Conservation (phyloP, 306 rosid species). For the Quercus wislizeni region DNA sequence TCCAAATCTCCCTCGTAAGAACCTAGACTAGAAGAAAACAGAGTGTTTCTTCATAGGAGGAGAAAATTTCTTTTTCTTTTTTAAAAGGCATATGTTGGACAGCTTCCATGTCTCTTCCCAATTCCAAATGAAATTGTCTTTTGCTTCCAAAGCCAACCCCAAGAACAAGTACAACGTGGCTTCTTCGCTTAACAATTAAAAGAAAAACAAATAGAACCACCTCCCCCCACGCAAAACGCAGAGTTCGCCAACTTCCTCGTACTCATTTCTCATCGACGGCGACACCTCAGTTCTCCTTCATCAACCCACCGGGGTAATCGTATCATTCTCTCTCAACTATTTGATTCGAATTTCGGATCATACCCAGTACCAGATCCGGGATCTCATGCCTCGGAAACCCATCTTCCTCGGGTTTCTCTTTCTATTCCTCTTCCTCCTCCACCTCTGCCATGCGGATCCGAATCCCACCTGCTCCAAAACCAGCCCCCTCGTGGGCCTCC, state of each 20-base stretch:
- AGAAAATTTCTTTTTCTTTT: background rate
- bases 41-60: background rate
- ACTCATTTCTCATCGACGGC: conserved; percentile 24
- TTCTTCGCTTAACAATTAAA: background rate
- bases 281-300: conserved; percentile 20
- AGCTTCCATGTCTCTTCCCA: background rate
- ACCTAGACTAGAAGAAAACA: no score
- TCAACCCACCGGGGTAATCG: conserved; percentile 9
- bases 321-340: background rate
- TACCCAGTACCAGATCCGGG: conserved; percentile 22
- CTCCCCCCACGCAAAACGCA: background rate
- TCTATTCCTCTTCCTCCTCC: background rate
- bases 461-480: conserved; percentile 42
- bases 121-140: background rate
- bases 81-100: no score
- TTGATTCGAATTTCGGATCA: no score
- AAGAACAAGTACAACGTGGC: background rate
- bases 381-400: conserved; percentile 62
- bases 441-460: conserved; percentile 51
- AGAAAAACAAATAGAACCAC: background rate
- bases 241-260: background rate
- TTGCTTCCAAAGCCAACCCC: background rate
- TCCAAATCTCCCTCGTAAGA: no score
- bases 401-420: conserved; percentile 29
- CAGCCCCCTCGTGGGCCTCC: conserved; percentile 40